Evolutionary conservation across 2,329 filamentous ascomycete genomes (phyloP).

Genomic region (Epichloe gansuensis): DNA sequence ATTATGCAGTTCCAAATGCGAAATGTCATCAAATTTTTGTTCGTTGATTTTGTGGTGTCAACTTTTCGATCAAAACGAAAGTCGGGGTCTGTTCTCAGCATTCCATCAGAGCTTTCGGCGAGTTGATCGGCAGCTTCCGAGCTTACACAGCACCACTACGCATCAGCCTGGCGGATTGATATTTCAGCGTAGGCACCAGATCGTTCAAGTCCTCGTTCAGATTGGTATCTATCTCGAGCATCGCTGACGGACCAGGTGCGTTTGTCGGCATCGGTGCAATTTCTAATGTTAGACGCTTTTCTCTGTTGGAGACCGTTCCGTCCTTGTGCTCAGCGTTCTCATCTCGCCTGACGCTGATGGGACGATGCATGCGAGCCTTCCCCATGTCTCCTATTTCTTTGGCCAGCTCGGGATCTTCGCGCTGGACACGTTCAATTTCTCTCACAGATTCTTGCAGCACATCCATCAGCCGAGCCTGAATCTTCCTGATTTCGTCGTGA

Average conservation of each 20-base stretch:
- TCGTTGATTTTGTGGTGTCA: neutral
- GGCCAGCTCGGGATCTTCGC: constrained; percentile 36
- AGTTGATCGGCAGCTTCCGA: neutral
- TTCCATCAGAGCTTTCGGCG: neutral
- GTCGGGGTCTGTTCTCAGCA: neutral
- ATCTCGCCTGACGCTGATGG: constrained; percentile 40
- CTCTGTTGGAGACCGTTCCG: constrained; percentile 12
- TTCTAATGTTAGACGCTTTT: constrained; percentile 13
- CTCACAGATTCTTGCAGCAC: constrained; percentile 48
- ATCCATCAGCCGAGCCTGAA: constrained; percentile 50
- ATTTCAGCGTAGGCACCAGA: constrained; percentile 26
- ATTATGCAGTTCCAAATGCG: neutral
- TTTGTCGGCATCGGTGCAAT: constrained; percentile 5
- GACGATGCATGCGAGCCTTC: constrained; percentile 36
- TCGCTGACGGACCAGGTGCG: constrained; percentile 9
- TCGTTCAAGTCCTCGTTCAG: constrained; percentile 29
- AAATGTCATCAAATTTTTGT: neutral
- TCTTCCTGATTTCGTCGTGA: constrained; percentile 57
- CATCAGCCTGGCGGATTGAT: constrained; percentile 29
- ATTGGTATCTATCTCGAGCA: constrained; percentile 21
- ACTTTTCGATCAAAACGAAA: neutral
- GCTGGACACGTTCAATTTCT: constrained; percentile 43
- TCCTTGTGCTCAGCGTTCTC: constrained; percentile 19
- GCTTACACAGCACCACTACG: constrained; percentile 14
- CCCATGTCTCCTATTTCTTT: constrained; percentile 25